Percentiles rank a stretch among this genome's conserved stretches.
Evolutionary conservation across 2,329 filamentous ascomycete genomes (phyloP).

Genomic region (Boeremia lycopersici): DNA sequence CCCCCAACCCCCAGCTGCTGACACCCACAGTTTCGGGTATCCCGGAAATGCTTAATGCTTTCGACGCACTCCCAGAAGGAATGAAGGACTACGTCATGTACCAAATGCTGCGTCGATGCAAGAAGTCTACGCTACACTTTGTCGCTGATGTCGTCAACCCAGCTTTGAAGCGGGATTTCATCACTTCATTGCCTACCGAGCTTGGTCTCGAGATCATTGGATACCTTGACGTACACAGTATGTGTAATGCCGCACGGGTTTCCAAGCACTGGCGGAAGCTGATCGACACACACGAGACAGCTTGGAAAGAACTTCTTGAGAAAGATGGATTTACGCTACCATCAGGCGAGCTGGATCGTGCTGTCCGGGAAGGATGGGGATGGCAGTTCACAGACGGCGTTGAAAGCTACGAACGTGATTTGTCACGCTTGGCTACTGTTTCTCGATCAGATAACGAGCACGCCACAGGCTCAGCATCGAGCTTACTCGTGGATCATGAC

Average conservation of each 20-base stretch:
- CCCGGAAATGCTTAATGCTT: slow-evolving; percentile 84
- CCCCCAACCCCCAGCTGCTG: slow-evolving; percentile 43
- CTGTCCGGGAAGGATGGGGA: slow-evolving; percentile 91
- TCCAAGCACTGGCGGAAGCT: slow-evolving; percentile 93
- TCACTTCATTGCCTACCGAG: slow-evolving; percentile 82
- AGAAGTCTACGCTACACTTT: slow-evolving; percentile 85
- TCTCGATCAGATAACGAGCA: slow-evolving; percentile 50
- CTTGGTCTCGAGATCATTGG: slow-evolving; percentile 85
- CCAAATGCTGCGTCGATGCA: slow-evolving; percentile 86
- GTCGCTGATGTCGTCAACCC: slow-evolving; percentile 92
- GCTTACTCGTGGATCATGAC: slow-evolving; percentile 31
- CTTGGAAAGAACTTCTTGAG: slow-evolving; percentile 93
- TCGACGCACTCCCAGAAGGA: slow-evolving; percentile 87
- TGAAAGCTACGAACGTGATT: slow-evolving; percentile 79
- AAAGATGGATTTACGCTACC: slow-evolving; percentile 80
- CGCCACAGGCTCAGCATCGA: slow-evolving; percentile 21
- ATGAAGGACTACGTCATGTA: slow-evolving; percentile 98
- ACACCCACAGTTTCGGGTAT: slow-evolving; percentile 70
- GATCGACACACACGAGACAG: slow-evolving; percentile 89
- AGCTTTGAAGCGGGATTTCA: slow-evolving; percentile 90
- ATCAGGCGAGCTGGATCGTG: slow-evolving; percentile 80
- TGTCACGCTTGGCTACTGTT: slow-evolving; percentile 62
- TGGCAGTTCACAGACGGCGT: slow-evolving; percentile 87
- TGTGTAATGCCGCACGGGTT: slow-evolving; percentile 89
- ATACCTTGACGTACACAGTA: slow-evolving; percentile 82